phyloP scores from a whole-genome alignment of 352 stramenopile genomes.

The Pythium brachiatum region DNA sequence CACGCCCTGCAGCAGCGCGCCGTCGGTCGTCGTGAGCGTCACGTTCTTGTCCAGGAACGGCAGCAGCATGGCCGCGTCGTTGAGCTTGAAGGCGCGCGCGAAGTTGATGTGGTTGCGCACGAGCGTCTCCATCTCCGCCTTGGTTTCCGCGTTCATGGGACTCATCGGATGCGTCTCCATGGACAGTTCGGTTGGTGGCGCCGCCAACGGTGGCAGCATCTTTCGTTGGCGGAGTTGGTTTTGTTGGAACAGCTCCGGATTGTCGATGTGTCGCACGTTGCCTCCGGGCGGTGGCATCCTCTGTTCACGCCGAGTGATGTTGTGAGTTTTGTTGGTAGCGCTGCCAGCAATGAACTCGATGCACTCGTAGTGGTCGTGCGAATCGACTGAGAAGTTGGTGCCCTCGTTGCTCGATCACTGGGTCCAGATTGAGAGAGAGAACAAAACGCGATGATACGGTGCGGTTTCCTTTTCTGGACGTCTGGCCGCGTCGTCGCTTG shows the following conservation, averaged over 20 bases:
- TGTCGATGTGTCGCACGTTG: not conserved
- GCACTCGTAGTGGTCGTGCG: not conserved
- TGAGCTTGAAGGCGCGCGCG: constrained; percentile 69
- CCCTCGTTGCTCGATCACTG: not conserved
- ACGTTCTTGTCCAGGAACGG: constrained; percentile 66
- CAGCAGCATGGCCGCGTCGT: constrained; percentile 64
- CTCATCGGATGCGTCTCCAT: constrained; percentile 5
- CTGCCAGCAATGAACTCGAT: not conserved
- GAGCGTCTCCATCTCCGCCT: constrained; percentile 42
- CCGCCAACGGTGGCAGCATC: constrained; percentile 17
- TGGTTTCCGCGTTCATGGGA: not conserved
- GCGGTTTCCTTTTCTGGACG: constrained; percentile 2
- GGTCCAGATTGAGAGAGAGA: not conserved
- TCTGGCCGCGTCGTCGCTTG: not conserved
- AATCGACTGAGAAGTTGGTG: not conserved
- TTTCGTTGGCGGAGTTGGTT: constrained; percentile 20
- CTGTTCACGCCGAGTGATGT: not conserved
- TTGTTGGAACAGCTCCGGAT: not conserved
- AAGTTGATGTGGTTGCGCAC: constrained; percentile 61
- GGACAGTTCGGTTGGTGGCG: constrained; percentile 14
- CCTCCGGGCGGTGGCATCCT: not conserved
- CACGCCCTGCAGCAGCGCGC: constrained; percentile 38
- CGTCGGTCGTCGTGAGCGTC: constrained; percentile 47
- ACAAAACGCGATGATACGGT: not conserved
- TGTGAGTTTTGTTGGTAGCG: not conserved